phyloP scores from a whole-genome alignment of 805 yeast genomes.

The Yarrowia porcina region DNA sequence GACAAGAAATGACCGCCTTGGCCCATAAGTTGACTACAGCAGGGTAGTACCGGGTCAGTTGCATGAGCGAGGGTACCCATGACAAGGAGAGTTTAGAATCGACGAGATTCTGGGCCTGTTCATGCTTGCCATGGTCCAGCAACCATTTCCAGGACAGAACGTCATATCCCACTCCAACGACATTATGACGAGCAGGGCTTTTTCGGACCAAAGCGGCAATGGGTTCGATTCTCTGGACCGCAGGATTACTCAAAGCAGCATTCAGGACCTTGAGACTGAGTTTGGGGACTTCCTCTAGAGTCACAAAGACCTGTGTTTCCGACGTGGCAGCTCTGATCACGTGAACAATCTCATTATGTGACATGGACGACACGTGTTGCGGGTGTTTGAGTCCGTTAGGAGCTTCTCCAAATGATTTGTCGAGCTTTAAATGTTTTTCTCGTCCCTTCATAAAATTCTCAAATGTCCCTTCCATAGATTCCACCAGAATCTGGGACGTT shows the following conservation, averaged over 20 bases:
- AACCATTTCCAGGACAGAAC: conserved; percentile 17
- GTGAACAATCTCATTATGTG: not conserved
- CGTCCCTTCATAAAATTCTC: conserved; percentile 12
- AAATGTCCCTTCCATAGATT: conserved; percentile 15
- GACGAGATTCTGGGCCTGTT: conserved; percentile 10
- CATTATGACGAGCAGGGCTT: conserved; percentile 4
- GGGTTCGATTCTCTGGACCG: conserved; percentile 21
- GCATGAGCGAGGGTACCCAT: conserved; percentile 20
- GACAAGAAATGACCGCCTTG: not conserved
- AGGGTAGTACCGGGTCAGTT: conserved; percentile 2
- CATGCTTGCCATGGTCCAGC: conserved; percentile 18
- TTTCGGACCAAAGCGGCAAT: conserved; percentile 3
- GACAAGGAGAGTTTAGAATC: not conserved
- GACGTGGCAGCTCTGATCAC: not conserved
- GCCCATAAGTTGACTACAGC: conserved; percentile 8
- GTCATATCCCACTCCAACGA: conserved; percentile 8
- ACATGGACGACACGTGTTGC: conserved; percentile 3
- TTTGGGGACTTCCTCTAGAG: conserved; percentile 19
- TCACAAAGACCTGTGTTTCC: conserved; percentile 15
- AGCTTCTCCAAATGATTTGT: conserved; percentile 3
- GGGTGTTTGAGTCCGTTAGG: conserved; percentile 25
- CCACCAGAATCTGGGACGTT: conserved; percentile 18
- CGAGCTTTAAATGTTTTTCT: not conserved
- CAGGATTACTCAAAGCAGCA: conserved; percentile 15
- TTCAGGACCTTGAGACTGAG: conserved; percentile 13